Evolutionary conservation across 441 rosid genomes (phyloP), one percentile per base, ranked within the genome.

Genomic region (Omphalea diandra): DNA sequence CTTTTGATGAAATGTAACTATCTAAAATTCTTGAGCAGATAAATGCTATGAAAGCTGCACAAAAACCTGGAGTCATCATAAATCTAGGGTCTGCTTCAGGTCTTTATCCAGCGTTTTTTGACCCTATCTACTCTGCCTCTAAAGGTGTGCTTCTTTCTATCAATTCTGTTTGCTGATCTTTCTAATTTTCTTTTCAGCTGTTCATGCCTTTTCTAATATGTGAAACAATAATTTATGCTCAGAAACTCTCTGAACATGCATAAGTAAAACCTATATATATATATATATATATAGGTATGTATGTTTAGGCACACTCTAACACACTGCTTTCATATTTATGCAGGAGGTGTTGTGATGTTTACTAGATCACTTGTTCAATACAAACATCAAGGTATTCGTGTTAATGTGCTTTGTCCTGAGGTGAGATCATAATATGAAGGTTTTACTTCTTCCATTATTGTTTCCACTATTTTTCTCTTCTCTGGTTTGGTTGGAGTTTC

Each of bases 401-500:
- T 90, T 76, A 96, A 96, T 76, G 99, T 85, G 70, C 96, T 96
- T 80, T 96, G 98, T 84, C 99, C 99, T 36, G 99, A 96, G 97
- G 99, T 96, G 78, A 77, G 80, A 63, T 8, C 57, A 36, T 63
- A 63, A 17, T 9, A 14, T 24, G 10, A 35, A 71, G 59, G 49
- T 46, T 40, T 66, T 20, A 41, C 10, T 15, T 60, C 36, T 61
- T n/a, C 38, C 12, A 22, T 15, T 18, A 14, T 33, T 24, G n/a
- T 57, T 44, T n/a, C n/a, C 29, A 6, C 7, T 1, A 1, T 43
- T 14, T 11, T 44, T 17, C 5, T n/a, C 50, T 54, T 54, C 26
- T 33, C 18, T 63, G 4, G 44, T 15, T 33, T 40, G 1, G 24
- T 35, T 49, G 24, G 46, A 59, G 47, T 52, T 65, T 15, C 27